Conservation (phyloP, 768 basidiomycete species). For the Cyclocybe aegerita region DNA sequence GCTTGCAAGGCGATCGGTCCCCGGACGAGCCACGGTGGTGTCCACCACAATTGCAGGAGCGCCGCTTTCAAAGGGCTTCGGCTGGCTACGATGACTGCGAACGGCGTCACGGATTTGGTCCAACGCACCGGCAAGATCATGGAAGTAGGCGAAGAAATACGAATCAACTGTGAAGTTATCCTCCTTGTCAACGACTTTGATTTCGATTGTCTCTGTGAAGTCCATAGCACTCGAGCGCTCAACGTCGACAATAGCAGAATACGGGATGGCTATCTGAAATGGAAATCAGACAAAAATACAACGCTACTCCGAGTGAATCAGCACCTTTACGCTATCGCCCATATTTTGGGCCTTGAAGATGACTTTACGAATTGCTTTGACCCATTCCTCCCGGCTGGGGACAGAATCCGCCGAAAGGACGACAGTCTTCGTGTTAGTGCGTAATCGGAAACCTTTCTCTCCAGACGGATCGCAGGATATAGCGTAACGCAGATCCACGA, state of each 20-base stretch:
- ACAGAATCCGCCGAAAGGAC: constrained; percentile 74
- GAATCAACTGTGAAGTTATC: constrained; percentile 81
- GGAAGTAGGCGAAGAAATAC: constrained; percentile 95
- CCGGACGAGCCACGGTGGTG: constrained; percentile 51
- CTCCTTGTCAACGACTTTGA: constrained; percentile 85
- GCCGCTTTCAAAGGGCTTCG: constrained; percentile 25
- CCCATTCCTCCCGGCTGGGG: constrained; percentile 91
- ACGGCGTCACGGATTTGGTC: constrained; percentile 82
- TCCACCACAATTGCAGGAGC: constrained; percentile 50
- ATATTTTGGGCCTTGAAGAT: constrained; percentile 96
- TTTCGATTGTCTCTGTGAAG: constrained; percentile 94
- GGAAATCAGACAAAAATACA: not conserved
- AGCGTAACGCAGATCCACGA: constrained; percentile 92
- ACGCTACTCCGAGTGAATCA: constrained; percentile 5
- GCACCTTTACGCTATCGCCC: constrained; percentile 92
- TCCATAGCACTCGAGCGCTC: constrained; percentile 89
- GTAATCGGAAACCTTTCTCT: constrained; percentile 78
- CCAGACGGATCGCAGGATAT: constrained; percentile 81
- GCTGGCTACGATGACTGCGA: constrained; percentile 45
- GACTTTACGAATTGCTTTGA: constrained; percentile 90
- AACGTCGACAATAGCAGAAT: constrained; percentile 85
- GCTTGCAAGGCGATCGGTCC: constrained; percentile 39
- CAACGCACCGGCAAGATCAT: constrained; percentile 72
- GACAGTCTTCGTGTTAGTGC: constrained; percentile 79
- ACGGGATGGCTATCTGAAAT: constrained; percentile 85